Conservation (phyloP, 2,329 filamentous ascomycete species). For the Venturiaceae sp. region DNA sequence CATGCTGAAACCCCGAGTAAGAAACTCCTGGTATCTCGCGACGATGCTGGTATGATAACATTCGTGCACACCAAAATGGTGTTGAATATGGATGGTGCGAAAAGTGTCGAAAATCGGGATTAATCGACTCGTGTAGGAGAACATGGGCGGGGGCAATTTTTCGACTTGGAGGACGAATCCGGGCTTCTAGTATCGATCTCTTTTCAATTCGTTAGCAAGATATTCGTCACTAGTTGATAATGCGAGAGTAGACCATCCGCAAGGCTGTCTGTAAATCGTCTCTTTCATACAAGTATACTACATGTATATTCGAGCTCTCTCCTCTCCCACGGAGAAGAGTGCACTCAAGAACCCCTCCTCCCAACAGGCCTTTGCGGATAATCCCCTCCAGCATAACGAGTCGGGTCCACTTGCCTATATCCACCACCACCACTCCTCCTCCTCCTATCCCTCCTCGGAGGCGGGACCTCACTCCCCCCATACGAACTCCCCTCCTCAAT, state of each 20-base stretch:
- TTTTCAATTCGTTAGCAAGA: not conserved
- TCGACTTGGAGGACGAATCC: too few species aligned
- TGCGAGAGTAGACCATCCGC: not conserved
- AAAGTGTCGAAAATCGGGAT: too few species aligned
- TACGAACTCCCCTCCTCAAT: conserved; percentile 44
- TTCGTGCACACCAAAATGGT: not conserved
- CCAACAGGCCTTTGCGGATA: conserved; percentile 12
- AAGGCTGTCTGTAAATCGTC: too few species aligned
- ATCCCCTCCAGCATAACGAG: conserved; percentile 5
- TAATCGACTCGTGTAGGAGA: too few species aligned
- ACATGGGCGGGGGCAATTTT: too few species aligned
- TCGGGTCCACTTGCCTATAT: conserved; percentile 39
- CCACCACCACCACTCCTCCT: conserved; percentile 28
- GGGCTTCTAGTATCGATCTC: not conserved
- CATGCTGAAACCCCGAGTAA: not conserved
- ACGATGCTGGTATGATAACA: not conserved
- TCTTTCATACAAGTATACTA: too few species aligned
- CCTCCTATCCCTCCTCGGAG: conserved; percentile 27
- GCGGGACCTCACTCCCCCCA: conserved; percentile 18
- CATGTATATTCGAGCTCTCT: too few species aligned
- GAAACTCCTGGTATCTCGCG: not conserved
- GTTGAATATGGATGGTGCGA: not conserved
- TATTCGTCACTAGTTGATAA: not conserved
- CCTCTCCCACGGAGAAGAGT: too few species aligned
- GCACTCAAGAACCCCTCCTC: not conserved